phyloP scores from a whole-genome alignment of 2,329 filamentous ascomycete genomes.

The Remersonia thermophila region DNA sequence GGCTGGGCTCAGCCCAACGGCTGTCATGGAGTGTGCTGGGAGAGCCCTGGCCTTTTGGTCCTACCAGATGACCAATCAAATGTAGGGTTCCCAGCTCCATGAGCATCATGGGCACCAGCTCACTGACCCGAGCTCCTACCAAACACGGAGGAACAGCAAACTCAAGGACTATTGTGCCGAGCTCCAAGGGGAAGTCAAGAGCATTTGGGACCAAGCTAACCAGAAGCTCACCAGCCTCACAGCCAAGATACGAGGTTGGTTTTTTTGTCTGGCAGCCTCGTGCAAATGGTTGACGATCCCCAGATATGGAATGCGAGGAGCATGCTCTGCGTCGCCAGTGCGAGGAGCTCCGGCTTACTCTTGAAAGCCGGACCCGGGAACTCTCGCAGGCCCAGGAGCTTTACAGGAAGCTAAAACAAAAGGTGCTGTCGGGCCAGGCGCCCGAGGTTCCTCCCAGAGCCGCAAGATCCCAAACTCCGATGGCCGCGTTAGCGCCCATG shows the following conservation, averaged over 20 bases:
- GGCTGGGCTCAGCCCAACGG: constrained; percentile 66
- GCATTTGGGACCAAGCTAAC: constrained; percentile 10
- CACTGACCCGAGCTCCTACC: constrained; percentile 8
- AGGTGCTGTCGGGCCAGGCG: constrained; percentile 26
- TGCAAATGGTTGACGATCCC: not conserved
- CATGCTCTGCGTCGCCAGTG: constrained; percentile 56
- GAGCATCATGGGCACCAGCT: constrained; percentile 3
- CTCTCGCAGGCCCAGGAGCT: constrained; percentile 55
- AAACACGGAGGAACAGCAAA: constrained; percentile 9
- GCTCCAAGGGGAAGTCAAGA: constrained; percentile 12
- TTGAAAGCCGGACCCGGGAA: constrained; percentile 58
- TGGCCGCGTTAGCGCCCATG: too few species aligned
- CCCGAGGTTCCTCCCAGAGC: too few species aligned
- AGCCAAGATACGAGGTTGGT: constrained; percentile 12
- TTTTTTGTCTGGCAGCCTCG: too few species aligned
- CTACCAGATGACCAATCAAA: constrained; percentile 75
- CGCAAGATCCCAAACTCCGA: too few species aligned
- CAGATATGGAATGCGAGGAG: constrained; percentile 48
- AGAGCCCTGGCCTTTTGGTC: constrained; percentile 73
- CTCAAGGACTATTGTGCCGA: constrained; percentile 10
- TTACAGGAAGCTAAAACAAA: constrained; percentile 48
- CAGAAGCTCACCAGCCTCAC: constrained; percentile 11
- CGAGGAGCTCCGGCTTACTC: constrained; percentile 53
- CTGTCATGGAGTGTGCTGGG: constrained; percentile 78
- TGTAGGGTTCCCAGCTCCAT: constrained; percentile 39